A percentile compares a stretch with the other conserved stretches of the same genome.
Evolutionary conservation across 2,329 filamentous ascomycete genomes (phyloP).

Genomic region (Aspergillus jensenii): DNA sequence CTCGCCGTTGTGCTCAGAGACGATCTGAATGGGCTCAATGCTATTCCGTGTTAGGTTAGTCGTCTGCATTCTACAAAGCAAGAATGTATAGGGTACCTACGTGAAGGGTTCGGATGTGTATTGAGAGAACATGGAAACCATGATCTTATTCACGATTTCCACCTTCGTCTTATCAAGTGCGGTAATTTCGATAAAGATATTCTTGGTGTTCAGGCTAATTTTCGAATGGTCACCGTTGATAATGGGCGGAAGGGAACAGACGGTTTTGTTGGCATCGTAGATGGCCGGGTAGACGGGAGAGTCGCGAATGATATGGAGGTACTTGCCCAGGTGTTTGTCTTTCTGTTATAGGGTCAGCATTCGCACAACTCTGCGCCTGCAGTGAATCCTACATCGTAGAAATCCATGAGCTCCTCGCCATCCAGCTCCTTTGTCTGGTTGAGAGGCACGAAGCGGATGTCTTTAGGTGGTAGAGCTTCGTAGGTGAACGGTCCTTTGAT

Average conservation of each 20-base stretch:
- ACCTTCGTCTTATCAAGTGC: constrained; percentile 95
- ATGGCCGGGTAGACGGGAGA: constrained; percentile 94
- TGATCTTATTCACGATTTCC: constrained; percentile 91
- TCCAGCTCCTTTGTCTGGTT: constrained; percentile 91
- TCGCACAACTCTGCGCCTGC: not conserved
- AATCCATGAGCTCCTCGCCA: constrained; percentile 83
- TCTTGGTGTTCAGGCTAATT: constrained; percentile 85
- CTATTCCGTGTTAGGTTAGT: constrained; percentile 25
- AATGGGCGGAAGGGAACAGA: constrained; percentile 93
- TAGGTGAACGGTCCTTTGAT: constrained; percentile 95
- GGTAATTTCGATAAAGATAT: constrained; percentile 96
- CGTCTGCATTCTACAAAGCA: not conserved
- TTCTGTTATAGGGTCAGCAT: constrained; percentile 52
- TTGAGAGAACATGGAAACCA: constrained; percentile 94
- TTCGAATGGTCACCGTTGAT: constrained; percentile 98
- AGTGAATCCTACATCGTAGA: constrained; percentile 65
- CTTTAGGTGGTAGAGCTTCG: constrained; percentile 84
- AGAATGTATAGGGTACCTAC: constrained; percentile 29
- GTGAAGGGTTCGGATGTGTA: constrained; percentile 89
- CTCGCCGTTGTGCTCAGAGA: constrained; percentile 86
- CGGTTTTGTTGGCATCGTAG: constrained; percentile 79
- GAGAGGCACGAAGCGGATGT: constrained; percentile 86
- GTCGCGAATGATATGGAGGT: constrained; percentile 91
- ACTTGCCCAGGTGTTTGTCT: constrained; percentile 87
- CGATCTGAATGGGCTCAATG: constrained; percentile 87